phyloP scores from a whole-genome alignment of 768 basidiomycete genomes.

The Mrakia frigida region DNA sequence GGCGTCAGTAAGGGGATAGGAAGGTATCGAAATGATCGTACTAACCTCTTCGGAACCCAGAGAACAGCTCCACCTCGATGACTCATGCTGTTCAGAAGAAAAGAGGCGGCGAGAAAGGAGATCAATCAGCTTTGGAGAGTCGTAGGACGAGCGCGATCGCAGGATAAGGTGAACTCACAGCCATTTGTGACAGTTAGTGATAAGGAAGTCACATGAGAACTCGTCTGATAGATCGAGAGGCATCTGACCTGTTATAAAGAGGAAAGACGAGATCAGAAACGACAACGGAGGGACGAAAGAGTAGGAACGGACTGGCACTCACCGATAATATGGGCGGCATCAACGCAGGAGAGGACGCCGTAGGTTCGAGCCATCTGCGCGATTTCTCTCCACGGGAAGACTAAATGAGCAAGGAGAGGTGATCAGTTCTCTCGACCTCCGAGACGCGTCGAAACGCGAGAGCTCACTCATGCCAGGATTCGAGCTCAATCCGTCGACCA shows the following conservation, averaged over 20 bases:
- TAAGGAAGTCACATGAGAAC: conserved; percentile 16
- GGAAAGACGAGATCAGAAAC: neutral
- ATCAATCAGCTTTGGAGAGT: no score
- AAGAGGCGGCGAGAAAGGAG: neutral
- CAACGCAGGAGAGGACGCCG: conserved; percentile 63
- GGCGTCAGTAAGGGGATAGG: neutral
- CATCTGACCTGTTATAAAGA: conserved; percentile 16
- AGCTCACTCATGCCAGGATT: conserved; percentile 46
- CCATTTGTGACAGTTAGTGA: conserved; percentile 32
- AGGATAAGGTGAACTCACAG: neutral
- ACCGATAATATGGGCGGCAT: conserved; percentile 74
- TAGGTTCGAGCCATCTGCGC: conserved; percentile 61
- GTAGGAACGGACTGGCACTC: neutral
- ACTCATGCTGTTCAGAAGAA: neutral
- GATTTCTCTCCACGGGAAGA: conserved; percentile 67
- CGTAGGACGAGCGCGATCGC: no score
- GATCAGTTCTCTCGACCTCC: neutral
- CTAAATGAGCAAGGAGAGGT: neutral
- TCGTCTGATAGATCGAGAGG: conserved; percentile 28
- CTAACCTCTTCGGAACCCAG: conserved; percentile 19
- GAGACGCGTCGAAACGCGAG: neutral
- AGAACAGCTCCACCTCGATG: conserved; percentile 25
- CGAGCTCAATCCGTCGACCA: conserved; percentile 65
- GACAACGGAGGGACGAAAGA: neutral
- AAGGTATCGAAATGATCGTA: neutral